These are phyloP conservation scores for Ceratocystiopsis minuta DNA, from an alignment of 2,329 filamentous ascomycete species.

Conservation along the genomic window DNA sequence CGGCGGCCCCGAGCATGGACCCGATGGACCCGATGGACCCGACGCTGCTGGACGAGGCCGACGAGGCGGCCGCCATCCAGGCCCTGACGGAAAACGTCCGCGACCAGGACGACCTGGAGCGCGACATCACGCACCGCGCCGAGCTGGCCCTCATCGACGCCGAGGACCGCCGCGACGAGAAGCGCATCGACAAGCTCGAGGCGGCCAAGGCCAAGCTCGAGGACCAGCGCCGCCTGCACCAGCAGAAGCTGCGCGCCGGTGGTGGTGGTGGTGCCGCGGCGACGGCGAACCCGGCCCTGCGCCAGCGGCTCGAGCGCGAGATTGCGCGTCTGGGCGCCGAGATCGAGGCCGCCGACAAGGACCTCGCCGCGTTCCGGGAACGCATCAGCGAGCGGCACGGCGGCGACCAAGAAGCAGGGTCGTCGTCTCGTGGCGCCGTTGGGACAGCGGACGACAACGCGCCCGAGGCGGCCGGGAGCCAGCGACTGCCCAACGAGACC, in stretches of 20 bases:
- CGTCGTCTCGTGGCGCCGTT: conserved; percentile 10
- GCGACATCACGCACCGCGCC: conserved; percentile 56
- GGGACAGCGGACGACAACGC: too few species aligned
- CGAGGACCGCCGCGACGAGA: conserved; percentile 45
- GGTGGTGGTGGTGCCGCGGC: too few species aligned
- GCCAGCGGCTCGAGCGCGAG: conserved; percentile 42
- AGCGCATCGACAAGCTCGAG: conserved; percentile 41
- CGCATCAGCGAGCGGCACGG: conserved; percentile 60
- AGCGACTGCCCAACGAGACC: conserved; percentile 58
- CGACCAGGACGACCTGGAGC: conserved; percentile 78
- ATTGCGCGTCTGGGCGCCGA: conserved; percentile 37
- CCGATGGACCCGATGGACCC: not conserved
- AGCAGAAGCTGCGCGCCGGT: conserved; percentile 25
- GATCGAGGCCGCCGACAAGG: conserved; percentile 46
- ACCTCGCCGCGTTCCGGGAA: conserved; percentile 62
- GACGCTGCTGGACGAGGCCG: conserved; percentile 15
- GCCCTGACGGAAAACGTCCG: conserved; percentile 52
- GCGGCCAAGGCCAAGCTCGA: conserved; percentile 40
- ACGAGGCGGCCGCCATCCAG: conserved; percentile 42
- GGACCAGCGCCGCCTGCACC: conserved; percentile 40
- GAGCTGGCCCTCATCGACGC: conserved; percentile 40
- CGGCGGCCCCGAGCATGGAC: too few species aligned
- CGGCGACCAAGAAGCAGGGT: conserved; percentile 7
- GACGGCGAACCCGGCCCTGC: conserved; percentile 28
- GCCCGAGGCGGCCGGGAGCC: conserved; percentile 27